A percentile compares a stretch with the other conserved stretches of the same genome.
Evolutionary conservation across 495 filamentous ascomycete species (phyloP).

Genomic region (Hypomontagnella submonticulosa): DNA sequence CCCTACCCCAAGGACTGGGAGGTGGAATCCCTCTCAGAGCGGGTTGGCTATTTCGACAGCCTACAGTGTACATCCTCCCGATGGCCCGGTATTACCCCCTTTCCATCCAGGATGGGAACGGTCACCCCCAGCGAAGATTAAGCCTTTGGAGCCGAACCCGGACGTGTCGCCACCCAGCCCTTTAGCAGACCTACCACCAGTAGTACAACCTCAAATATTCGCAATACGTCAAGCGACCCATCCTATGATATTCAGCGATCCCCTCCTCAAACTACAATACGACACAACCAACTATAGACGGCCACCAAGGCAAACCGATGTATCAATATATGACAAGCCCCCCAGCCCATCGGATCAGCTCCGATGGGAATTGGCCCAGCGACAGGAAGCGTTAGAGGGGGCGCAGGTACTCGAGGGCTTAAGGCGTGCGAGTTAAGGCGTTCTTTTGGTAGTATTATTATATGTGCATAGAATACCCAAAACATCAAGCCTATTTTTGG

Average conservation of each 20-base stretch:
- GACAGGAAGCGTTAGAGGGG: conserved; percentile 34
- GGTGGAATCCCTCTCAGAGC: not conserved
- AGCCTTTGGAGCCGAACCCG: conserved; percentile 39
- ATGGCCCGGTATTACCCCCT: conserved; percentile 39
- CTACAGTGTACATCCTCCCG: conserved; percentile 8
- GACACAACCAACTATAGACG: conserved; percentile 37
- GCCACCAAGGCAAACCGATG: conserved; percentile 13
- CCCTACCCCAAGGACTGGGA: not conserved
- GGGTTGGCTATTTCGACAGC: conserved; percentile 11
- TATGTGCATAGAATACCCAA: conserved; percentile 4
- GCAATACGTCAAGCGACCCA: conserved; percentile 23
- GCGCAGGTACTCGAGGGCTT: conserved; percentile 28
- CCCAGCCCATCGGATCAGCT: conserved; percentile 49
- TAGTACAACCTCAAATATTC: conserved; percentile 21
- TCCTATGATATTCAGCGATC: conserved; percentile 44
- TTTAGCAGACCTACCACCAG: conserved; percentile 33
- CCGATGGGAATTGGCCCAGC: conserved; percentile 43
- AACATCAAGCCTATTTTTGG: conserved; percentile 1
- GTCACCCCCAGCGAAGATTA: conserved; percentile 34
- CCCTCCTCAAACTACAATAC: conserved; percentile 40
- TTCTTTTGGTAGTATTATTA: not conserved
- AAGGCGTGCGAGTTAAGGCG: conserved; percentile 18
- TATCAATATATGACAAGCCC: conserved; percentile 37
- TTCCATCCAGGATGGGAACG: conserved; percentile 38
- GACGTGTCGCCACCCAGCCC: conserved; percentile 44